Conservation (phyloP, 108 stramenopile genomes). For the Halocafeteria seosinensis region DNA sequence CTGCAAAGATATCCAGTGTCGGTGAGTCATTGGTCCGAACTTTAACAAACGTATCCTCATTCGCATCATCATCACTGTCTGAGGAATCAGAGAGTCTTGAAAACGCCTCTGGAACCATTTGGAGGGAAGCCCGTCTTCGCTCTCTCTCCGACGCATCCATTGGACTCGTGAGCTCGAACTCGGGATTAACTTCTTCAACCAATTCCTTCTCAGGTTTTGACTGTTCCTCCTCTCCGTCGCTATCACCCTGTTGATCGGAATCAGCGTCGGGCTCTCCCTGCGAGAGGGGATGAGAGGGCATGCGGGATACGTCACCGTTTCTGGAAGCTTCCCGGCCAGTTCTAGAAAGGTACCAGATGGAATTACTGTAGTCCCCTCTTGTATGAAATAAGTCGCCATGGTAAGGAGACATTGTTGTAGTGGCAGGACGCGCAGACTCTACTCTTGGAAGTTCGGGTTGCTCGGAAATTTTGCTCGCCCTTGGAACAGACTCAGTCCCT, state of each 20-base stretch:
- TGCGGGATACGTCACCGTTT: background rate
- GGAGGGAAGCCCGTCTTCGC: too few relatives aligned
- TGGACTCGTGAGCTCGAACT: too few relatives aligned
- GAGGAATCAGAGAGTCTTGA: too few relatives aligned
- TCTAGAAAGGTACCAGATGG: background rate
- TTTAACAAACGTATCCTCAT: too few relatives aligned
- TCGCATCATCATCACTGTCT: too few relatives aligned
- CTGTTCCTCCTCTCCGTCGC: background rate
- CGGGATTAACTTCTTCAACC: too few relatives aligned
- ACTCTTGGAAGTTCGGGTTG: too few relatives aligned
- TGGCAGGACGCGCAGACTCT: background rate
- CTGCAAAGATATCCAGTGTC: background rate
- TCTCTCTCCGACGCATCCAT: too few relatives aligned
- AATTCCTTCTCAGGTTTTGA: background rate
- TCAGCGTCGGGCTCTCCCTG: background rate
- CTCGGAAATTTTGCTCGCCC: too few relatives aligned
- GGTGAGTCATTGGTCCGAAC: too few relatives aligned
- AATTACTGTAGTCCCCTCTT: background rate
- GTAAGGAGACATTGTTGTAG: background rate
- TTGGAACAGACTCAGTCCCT: too few relatives aligned
- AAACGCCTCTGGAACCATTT: too few relatives aligned
- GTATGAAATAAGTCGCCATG: background rate
- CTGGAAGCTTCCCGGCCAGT: background rate
- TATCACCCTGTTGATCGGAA: background rate
- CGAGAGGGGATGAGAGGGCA: background rate